Base-by-base conservation (phyloP, 2,329 filamentous ascomycete species). In the Cladosporium colombiae region DNA sequence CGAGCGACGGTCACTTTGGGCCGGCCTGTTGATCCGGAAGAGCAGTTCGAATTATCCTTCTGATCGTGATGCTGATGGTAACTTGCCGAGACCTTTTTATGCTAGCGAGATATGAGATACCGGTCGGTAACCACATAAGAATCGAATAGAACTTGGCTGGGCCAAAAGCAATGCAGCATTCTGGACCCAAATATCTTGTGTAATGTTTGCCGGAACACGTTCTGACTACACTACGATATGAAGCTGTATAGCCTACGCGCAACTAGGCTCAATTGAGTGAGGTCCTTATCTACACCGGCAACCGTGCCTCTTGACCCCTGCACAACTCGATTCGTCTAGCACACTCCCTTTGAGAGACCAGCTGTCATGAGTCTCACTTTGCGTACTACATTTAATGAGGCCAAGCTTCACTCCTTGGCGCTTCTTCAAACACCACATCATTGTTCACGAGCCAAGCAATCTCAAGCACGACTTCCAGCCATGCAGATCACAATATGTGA, bases 1-100 rank as follows among this genome's bases (percentile, higher is more conserved):
- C 68, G 44, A 53, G 77, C 75, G 33, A 67, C 62, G 14, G 73
- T 79, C 11, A 71, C 66, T 5, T 10, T 78, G 21, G 77, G 77
- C 0, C 70, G 77, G 53, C 77, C 77, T 4, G 68, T 68, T 1
- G 71, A 69, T 31, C 70, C 74, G 3, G 73, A 74, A 37, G 74
- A 76, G 49, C 46, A 64, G 31, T 65, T 74, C 46, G 66, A 72
- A n/a, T 55, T 75, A 46, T 61, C 40, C 44, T 74, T 67, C 65
- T 68, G 58, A 63, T 29, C 40, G 25, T 1, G 6, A n/a, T 56
- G 4, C 35, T 10, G 10, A 31, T 56, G 21, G 13, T 14, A 46
- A 46, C 6, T 21, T 46, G 40, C 40, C n/a, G 5, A 21, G 11
- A 16, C n/a, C 2, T 21, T 46, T 21, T 1, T 44, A 8, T 44